Conservation (phyloP, 2,329 filamentous ascomycete genomes). For the Pezicula radicicola region DNA sequence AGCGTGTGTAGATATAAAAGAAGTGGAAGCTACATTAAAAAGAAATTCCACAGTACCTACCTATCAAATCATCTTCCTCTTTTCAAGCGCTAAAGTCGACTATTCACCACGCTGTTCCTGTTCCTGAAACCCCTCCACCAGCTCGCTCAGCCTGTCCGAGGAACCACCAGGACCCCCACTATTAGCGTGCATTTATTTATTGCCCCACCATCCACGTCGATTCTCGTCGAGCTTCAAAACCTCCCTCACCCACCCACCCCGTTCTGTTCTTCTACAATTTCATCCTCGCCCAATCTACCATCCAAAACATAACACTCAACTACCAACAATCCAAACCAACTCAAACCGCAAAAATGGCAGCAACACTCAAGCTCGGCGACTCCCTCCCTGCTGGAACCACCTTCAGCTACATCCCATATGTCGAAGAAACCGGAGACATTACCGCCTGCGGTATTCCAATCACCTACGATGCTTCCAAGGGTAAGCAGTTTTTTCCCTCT, state of each 20-base stretch:
- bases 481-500: conserved; percentile 30
- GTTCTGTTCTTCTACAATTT: not conserved
- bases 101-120: not conserved
- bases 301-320: not conserved
- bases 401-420: conserved; percentile 83
- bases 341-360: conserved; percentile 13
- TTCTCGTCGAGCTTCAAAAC: not conserved
- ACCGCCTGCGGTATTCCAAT: conserved; percentile 76
- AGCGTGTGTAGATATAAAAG: not conserved
- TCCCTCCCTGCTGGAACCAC: conserved; percentile 75
- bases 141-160: no score
- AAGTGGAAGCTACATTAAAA: not conserved
- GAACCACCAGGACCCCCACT: not conserved
- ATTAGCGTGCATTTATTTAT: not conserved
- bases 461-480: conserved; percentile 76
- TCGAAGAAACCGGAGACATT: conserved; percentile 63
- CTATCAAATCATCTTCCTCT: not conserved
- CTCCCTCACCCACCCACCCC: conserved; percentile 4
- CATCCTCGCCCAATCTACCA: conserved; percentile 1
- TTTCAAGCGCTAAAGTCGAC: not conserved
- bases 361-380: conserved; percentile 62
- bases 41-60: not conserved
- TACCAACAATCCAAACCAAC: not conserved
- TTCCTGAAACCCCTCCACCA: not conserved
- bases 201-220: not conserved